Conservation (phyloP, 352 stramenopile species). For the Globisporangium megalacanthum region DNA sequence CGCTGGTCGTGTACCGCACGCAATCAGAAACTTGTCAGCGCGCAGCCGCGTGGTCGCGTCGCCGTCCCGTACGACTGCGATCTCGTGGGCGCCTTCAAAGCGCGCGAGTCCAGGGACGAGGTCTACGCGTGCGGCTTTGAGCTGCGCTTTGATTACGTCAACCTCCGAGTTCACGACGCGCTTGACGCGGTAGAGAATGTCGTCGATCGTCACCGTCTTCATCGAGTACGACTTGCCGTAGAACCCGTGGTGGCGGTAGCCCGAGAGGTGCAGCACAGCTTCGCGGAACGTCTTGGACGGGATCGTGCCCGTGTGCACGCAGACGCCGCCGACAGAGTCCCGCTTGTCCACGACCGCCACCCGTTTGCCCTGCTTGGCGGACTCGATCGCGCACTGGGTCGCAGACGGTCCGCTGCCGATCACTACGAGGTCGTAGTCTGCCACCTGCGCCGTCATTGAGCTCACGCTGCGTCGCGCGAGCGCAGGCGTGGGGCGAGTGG, state of each 20-base stretch:
- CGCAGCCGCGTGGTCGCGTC: conserved; percentile 35
- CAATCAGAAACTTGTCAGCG: conserved; percentile 82
- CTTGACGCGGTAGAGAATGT: conserved; percentile 80
- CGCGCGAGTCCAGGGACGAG: conserved; percentile 64
- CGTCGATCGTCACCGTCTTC: conserved; percentile 78
- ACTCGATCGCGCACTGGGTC: conserved; percentile 85
- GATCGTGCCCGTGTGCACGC: conserved; percentile 83
- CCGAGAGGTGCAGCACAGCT: conserved; percentile 85
- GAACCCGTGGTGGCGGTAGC: conserved; percentile 87
- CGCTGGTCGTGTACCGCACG: conserved; percentile 77
- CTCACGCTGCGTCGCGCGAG: conserved; percentile 3
- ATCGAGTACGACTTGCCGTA: conserved; percentile 85
- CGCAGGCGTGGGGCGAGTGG: too few relatives aligned
- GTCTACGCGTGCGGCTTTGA: conserved; percentile 71
- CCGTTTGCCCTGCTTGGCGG: conserved; percentile 71
- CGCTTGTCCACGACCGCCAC: conserved; percentile 79
- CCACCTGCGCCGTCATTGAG: conserved; percentile 32
- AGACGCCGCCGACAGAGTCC: conserved; percentile 58
- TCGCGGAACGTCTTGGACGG: conserved; percentile 90
- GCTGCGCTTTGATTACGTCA: conserved; percentile 77
- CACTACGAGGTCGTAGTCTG: conserved; percentile 80
- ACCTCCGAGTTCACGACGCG: conserved; percentile 70
- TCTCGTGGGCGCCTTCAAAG: conserved; percentile 73
- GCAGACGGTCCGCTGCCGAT: conserved; percentile 83
- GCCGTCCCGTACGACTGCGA: conserved; percentile 53